These are phyloP conservation scores for Amanita rimosa DNA, from an alignment of 768 basidiomycete genomes.

Conservation along the genomic window DNA sequence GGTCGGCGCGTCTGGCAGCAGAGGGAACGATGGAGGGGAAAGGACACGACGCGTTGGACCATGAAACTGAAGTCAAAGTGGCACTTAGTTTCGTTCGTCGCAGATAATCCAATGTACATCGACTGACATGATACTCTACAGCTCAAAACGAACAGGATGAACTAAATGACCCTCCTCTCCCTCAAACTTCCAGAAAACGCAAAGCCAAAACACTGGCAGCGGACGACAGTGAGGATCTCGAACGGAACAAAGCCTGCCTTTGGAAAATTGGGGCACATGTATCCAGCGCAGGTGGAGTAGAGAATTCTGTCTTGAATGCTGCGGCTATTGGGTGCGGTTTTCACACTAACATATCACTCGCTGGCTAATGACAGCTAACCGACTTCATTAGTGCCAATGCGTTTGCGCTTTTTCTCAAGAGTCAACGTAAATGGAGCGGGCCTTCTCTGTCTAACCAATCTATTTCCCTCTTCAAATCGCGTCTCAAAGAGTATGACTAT, in stretches of 20 bases:
- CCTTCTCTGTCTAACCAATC: constrained; percentile 42
- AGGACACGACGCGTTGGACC: background rate
- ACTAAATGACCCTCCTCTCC: background rate
- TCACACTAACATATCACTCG: background rate
- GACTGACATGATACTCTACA: background rate
- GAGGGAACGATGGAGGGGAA: background rate
- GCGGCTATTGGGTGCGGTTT: constrained; percentile 48
- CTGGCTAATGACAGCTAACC: background rate
- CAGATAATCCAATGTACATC: background rate
- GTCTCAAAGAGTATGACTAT: constrained; percentile 54
- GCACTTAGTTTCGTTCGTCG: background rate
- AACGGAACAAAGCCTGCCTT: constrained; percentile 19
- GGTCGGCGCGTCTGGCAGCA: background rate
- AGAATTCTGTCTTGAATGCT: constrained; percentile 62
- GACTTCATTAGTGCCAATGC: constrained; percentile 55
- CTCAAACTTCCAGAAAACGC: constrained; percentile 6
- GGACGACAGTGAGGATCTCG: constrained; percentile 15
- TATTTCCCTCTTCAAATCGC: constrained; percentile 45
- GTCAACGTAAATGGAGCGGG: constrained; percentile 72
- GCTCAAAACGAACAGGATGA: background rate
- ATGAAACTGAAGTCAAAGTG: no score
- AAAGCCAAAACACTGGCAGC: constrained; percentile 7
- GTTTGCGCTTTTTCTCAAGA: constrained; percentile 78
- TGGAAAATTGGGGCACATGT: constrained; percentile 84
- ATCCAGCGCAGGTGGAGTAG: constrained; percentile 70